phyloP scores from a whole-genome alignment of 1,139 yeast species.

The Geotrichum bryndzae region DNA sequence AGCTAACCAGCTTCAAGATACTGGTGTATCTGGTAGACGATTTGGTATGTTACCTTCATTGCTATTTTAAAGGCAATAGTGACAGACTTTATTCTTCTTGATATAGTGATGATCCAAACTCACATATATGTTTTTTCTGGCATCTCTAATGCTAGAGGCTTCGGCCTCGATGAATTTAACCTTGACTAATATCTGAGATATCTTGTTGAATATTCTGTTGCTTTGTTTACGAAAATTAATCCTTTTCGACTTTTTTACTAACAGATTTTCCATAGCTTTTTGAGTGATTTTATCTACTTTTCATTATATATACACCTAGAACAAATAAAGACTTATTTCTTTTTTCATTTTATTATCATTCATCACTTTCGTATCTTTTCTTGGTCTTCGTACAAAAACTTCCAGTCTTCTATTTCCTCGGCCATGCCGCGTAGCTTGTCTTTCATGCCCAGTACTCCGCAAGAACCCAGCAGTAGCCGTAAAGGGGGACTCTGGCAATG shows the following conservation, averaged over 20 bases:
- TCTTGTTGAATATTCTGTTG: background rate
- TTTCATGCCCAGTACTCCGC: slow-evolving; percentile 28
- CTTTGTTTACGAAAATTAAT: background rate
- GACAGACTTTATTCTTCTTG: background rate
- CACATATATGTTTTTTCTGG: slow-evolving; percentile 15
- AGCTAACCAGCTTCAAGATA: background rate
- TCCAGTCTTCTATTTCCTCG: slow-evolving; percentile 39
- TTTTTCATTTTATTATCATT: background rate
- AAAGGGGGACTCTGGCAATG: slow-evolving; percentile 32
- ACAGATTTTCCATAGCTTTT: background rate
- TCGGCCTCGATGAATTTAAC: slow-evolving; percentile 18
- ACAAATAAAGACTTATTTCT: background rate
- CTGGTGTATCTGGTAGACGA: background rate
- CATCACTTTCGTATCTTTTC: slow-evolving; percentile 6
- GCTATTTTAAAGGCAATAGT: background rate
- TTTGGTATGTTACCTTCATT: background rate
- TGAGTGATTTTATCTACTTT: background rate
- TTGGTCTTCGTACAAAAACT: slow-evolving; percentile 29
- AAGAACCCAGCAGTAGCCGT: slow-evolving; percentile 29
- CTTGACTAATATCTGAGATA: slow-evolving; percentile 16
- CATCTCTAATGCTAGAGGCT: slow-evolving; percentile 19
- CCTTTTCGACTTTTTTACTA: background rate
- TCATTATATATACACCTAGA: background rate
- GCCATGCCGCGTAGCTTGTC: slow-evolving; percentile 32
- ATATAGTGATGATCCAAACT: slow-evolving; percentile 16